A percentile compares a stretch with the other conserved stretches of the same genome.
These are phyloP conservation scores for Punica granatum DNA, from an alignment of 345 rosid species.

Conservation along the genomic window DNA sequence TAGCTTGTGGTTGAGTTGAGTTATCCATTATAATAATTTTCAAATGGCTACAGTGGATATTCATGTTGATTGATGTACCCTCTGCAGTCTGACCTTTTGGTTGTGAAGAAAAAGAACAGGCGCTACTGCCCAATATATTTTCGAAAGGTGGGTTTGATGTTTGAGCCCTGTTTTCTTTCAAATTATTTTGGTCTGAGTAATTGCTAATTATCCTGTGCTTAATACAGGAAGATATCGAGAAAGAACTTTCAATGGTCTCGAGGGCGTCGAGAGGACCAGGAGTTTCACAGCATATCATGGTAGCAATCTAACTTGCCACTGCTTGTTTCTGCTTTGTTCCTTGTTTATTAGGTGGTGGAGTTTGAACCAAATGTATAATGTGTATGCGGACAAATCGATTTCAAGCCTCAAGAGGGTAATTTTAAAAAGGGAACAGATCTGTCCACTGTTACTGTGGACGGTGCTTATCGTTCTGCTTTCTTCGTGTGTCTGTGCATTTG, in stretches of 20 bases:
- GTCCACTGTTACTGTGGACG: no score
- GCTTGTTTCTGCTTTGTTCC: background rate
- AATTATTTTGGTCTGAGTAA: background rate
- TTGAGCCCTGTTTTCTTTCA: background rate
- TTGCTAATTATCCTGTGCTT: constrained; percentile 4
- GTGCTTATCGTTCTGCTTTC: background rate
- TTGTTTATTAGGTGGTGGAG: background rate
- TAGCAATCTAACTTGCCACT: constrained; percentile 19
- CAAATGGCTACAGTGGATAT: background rate
- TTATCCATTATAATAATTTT: background rate
- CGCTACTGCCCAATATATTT: constrained; percentile 91
- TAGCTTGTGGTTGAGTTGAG: background rate
- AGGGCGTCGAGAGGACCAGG: constrained; percentile 54
- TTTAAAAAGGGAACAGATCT: no score
- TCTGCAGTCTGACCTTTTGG: constrained; percentile 89
- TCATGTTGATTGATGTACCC: background rate
- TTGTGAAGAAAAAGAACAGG: constrained; percentile 67
- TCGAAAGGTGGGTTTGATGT: constrained; percentile 69
- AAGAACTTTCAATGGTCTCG: constrained; percentile 67
- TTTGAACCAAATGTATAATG: background rate
- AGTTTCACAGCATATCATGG: constrained; percentile 80
- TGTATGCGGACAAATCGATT: no score
- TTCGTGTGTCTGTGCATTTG: constrained; percentile 1
- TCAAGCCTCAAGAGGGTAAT: no score
- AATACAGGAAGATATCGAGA: constrained; percentile 76